phyloP scores from a whole-genome alignment of 768 basidiomycete genomes.

The Kwoniella heveanensis region DNA sequence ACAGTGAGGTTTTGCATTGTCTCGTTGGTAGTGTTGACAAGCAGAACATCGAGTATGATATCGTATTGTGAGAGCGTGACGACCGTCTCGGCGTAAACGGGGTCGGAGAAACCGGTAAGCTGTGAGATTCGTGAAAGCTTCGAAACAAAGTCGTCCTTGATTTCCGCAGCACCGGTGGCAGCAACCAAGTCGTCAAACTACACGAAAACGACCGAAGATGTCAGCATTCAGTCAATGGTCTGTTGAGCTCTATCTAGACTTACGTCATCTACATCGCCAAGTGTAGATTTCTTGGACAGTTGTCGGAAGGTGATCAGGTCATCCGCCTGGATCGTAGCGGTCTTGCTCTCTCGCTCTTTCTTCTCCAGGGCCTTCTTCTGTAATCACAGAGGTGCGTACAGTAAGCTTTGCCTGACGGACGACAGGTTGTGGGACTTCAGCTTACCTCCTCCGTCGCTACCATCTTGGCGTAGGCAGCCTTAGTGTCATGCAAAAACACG shows the following conservation, averaged over 20 bases:
- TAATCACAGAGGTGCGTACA: not conserved
- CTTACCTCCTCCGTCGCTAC: slow-evolving; percentile 85
- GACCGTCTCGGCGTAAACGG: slow-evolving; percentile 96
- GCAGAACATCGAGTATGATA: slow-evolving; percentile 88
- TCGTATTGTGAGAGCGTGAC: slow-evolving; percentile 98
- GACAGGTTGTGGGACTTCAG: not conserved
- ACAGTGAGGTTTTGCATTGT: slow-evolving; percentile 95
- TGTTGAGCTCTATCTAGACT: slow-evolving; percentile 13
- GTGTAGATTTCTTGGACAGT: slow-evolving; percentile 86
- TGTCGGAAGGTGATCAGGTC: slow-evolving; percentile 90
- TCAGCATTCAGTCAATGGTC: not conserved
- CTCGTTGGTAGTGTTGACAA: slow-evolving; percentile 92
- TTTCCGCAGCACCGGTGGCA: slow-evolving; percentile 81
- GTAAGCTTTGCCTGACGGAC: no score
- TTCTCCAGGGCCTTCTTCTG: slow-evolving; percentile 90
- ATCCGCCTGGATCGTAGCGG: slow-evolving; percentile 81
- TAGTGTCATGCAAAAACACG: slow-evolving; percentile 70
- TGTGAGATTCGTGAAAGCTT: slow-evolving; percentile 91
- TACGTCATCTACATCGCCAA: slow-evolving; percentile 66
- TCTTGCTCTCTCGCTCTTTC: slow-evolving; percentile 76
- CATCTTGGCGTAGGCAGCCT: slow-evolving; percentile 91
- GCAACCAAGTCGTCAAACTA: slow-evolving; percentile 88
- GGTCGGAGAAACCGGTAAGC: slow-evolving; percentile 96
- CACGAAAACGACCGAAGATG: not conserved
- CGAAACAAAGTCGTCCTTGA: slow-evolving; percentile 89